Evolutionary conservation across 108 stramenopile species (phyloP).

Genomic region (Licmophora abbreviata): DNA sequence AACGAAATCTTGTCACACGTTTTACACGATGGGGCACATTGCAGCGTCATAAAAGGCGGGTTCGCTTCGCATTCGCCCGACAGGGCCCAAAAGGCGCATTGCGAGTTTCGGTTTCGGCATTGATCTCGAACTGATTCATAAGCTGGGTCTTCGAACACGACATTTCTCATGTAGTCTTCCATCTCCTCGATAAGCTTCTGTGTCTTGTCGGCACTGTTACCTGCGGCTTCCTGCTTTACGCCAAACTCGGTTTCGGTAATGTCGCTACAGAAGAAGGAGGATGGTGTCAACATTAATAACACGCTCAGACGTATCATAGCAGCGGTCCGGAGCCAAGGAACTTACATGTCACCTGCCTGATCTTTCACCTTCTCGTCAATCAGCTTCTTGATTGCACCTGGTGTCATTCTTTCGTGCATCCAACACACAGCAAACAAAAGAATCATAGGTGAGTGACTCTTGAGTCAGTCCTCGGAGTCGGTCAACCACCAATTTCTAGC

Average conservation of each 20-base stretch:
- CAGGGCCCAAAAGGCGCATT: slow-evolving; percentile 61
- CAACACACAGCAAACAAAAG: no score
- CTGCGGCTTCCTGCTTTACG: neutral
- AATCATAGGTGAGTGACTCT: no score
- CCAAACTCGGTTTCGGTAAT: neutral
- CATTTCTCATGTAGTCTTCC: slow-evolving; percentile 44
- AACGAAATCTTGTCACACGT: slow-evolving; percentile 19
- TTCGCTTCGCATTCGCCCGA: slow-evolving; percentile 62
- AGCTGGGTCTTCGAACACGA: slow-evolving; percentile 26
- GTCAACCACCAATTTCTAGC: no score
- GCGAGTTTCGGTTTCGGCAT: slow-evolving; percentile 41
- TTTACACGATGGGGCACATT: slow-evolving; percentile 50
- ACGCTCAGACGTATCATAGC: neutral
- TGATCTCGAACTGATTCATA: slow-evolving; percentile 18
- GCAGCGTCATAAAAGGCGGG: slow-evolving; percentile 47
- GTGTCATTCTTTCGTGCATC: no score
- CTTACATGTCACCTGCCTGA: no score
- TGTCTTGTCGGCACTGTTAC: no score
- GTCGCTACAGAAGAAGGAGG: neutral
- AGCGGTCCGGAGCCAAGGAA: no score
- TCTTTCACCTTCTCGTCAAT: no score
- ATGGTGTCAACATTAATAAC: neutral
- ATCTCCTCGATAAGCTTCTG: slow-evolving; percentile 24
- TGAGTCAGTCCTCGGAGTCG: no score
- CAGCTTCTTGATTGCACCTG: no score